Evolutionary conservation across 768 basidiomycete genomes (phyloP), one percentile per base, ranked within the genome.

Genomic region (Hortiboletus flavorubellus): DNA sequence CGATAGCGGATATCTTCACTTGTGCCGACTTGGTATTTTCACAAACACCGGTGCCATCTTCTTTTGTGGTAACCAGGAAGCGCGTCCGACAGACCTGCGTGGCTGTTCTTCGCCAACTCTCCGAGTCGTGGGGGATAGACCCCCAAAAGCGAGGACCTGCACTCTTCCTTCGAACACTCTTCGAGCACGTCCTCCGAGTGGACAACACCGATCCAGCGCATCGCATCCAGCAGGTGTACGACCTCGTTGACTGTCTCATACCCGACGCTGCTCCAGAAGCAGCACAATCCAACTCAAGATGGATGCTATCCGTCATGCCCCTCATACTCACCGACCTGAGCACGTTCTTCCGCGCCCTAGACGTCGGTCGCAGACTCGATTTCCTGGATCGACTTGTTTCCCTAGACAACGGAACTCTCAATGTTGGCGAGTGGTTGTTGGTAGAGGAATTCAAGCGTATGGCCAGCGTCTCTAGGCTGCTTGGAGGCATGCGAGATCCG

Each of bases 371-470:
- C 41, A 82, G 79, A 64, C 71, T 77, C 3, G 74, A 76, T 38
- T 65, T 91, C 26, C 64, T 90, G 29, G 71, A 77, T 45, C 77
- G 82, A 6, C 74, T 91, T 3, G 73, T 80, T 21, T 72, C 67
- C 16, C 68, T 91, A 14, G 90, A 92, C 58, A 67, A 63, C 2
- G 66, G 59, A 23, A 57, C 49, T 1, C 59, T 69, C 11, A 51
- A 59, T 15, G 14, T 69, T 9, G 65, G 61, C 41, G 85, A 87
- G 55, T 92, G 88, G 87, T 62, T 91, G 26, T 61, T 92, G 9
- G 62, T 71, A n/a, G 81, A 86, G 58, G 86, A 88, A 56, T 61
- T 87, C 54, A 82, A 81, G 64, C 70, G 75, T n/a, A 69, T 87
- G 43, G 69, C 69, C 8, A 67, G 66, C 12, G 64, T 70, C 21